Evolutionary conservation across 1,284 basidiomycete species (phyloP).

Genomic region (Naganishia cerealis): DNA sequence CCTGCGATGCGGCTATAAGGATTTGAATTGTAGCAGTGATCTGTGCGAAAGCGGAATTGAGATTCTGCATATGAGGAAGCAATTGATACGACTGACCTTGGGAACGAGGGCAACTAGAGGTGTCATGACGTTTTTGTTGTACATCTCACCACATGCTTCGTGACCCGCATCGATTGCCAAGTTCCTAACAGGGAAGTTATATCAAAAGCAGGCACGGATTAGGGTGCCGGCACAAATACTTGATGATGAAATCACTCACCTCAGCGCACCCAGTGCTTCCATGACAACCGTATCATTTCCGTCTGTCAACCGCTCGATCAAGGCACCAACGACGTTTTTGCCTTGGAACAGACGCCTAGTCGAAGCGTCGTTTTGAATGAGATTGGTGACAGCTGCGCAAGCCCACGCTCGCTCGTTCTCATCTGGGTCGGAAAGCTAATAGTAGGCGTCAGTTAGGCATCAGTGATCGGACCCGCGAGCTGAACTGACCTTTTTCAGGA

Average conservation of each 20-base stretch:
- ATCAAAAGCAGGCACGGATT: not conserved
- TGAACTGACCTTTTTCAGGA: conserved; percentile 72
- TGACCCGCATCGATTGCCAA: conserved; percentile 89
- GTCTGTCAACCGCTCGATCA: conserved; percentile 81
- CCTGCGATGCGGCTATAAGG: conserved; percentile 14
- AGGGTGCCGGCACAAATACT: not conserved
- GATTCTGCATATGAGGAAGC: not conserved
- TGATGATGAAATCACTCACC: conserved; percentile 57
- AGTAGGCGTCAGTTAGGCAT: not conserved
- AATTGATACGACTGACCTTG: conserved; percentile 60
- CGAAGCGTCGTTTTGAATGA: conserved; percentile 83
- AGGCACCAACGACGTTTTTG: conserved; percentile 80
- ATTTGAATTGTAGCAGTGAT: conserved; percentile 20
- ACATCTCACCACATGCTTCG: conserved; percentile 93
- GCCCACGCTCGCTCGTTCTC: conserved; percentile 82
- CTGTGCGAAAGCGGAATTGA: not conserved
- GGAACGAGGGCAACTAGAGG: conserved; percentile 71
- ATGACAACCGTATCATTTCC: conserved; percentile 79
- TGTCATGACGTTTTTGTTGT: conserved; percentile 84
- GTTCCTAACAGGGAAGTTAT: conserved; percentile 62
- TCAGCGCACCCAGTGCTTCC: conserved; percentile 78
- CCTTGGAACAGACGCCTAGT: conserved; percentile 83
- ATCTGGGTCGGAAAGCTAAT: conserved; percentile 60
- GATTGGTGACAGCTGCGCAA: conserved; percentile 83
- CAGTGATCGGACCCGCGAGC: not conserved